A percentile compares a stretch with the other conserved stretches of the same genome.
Conservation (phyloP, 2,329 filamentous ascomycete species). For the Aspergillus clavatus region DNA sequence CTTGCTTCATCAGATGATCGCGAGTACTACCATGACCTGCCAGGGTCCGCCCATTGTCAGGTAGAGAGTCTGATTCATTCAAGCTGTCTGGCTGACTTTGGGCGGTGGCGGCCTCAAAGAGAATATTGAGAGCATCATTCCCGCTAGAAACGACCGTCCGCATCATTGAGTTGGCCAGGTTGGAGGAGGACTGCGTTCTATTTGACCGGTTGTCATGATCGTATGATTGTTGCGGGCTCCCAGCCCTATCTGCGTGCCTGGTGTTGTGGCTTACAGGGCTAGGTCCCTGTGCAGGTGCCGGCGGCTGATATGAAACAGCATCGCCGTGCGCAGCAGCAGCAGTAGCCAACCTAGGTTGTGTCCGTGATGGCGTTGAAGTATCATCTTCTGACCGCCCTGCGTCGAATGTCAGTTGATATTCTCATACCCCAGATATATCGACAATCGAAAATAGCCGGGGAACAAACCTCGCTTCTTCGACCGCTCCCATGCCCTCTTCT, state of each 20-base stretch:
- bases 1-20: conserved; percentile 14
- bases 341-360: conserved; percentile 8
- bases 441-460: background rate
- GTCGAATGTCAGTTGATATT: background rate
- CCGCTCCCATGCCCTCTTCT: conserved; percentile 40
- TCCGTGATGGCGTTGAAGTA: conserved; percentile 1
- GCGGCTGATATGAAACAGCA: conserved; percentile 2
- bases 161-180: conserved; percentile 37
- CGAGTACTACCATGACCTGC: conserved; percentile 7
- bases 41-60: conserved; percentile 18
- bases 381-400: conserved; percentile 11
- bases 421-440: too few species aligned
- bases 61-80: conserved; percentile 23
- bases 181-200: conserved; percentile 26
- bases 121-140: conserved; percentile 50
- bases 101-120: conserved; percentile 47
- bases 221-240: conserved; percentile 3
- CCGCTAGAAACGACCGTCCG: conserved; percentile 49
- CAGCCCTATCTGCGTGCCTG: conserved; percentile 1
- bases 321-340: background rate
- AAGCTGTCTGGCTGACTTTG: conserved; percentile 37
- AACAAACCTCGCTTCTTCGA: conserved; percentile 32
- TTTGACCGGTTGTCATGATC: conserved; percentile 5
- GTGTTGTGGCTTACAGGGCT: conserved; percentile 1
- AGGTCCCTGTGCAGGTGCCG: background rate